Base-by-base conservation (phyloP, 768 basidiomycete species). In the Solioccasus polychromus region DNA sequence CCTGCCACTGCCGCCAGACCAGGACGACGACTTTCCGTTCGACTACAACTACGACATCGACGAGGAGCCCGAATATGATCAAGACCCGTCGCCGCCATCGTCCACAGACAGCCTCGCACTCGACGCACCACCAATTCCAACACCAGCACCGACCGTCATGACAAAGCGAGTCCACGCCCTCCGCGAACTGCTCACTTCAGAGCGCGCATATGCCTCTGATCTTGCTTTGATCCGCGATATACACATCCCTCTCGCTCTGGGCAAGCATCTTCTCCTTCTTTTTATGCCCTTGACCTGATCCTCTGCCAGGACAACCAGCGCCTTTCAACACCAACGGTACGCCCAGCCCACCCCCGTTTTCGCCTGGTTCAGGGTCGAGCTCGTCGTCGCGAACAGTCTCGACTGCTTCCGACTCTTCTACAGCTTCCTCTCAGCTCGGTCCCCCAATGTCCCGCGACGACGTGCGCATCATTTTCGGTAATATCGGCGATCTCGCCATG, bases 131-230 rank as follows among this genome's bases (percentile, higher is more conserved):
- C 25, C 47, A 10, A 37, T 23, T 42, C 53, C 51, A 4, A 17
- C 35, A 2, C 25, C 43, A 23, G 17, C 51, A 46, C 63, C 64
- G 37, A 48, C 67, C 19, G 44, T 57, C 49, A 64, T 80, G 58
- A 76, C 83, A 22, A 91, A 91, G 67, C 78, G 90, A 29, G 75
- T 80, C 19, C 85, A 92, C 61, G 88, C 88, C 8, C 69, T 92
- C 18, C 77, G 80, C 40, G 90, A 92, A 53, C 67, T 92, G 22
- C 74, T 92, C 35, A 79, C 83, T 10, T 87, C 86, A 18, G 89
- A 92, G 59, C 73, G 85, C 22, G 84, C 86, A 1, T 91, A 91
- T 64, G 83, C 89, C 11, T 82, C 81, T n/a, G 90, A 92, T 71
- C 72, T 92, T 22, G 83, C 83, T 14, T 71, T 91, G 43, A 80